Base-by-base conservation (phyloP, 345 rosid species). In the Murraya paniculata region DNA sequence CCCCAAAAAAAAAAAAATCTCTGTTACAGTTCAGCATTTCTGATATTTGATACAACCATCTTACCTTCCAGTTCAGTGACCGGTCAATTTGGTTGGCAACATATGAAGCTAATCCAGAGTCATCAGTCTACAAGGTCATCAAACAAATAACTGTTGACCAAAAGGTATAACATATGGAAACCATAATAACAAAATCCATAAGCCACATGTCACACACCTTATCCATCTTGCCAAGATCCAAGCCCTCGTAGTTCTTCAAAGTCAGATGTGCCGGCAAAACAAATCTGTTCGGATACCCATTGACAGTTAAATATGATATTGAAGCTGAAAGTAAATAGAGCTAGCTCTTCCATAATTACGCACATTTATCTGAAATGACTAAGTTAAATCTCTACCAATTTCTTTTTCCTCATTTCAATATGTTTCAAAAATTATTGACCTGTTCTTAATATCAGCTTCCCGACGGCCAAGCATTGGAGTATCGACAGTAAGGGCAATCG, bases 381-480 rank as follows among this genome's bases (percentile, higher is more conserved):
- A 38, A 24, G 18, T 25, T 55, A 81, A 50, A 78, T 70, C 33
- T 16, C 38, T 7, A 1, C 19, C 9, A 70, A 48, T 5, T n/a
- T 59, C 21, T 36, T 33, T 11, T 62, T 66, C 35, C 35, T 10
- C 69, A 21, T 31, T 41, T 39, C 13, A 36, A 27, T 35, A 68
- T 57, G 41, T 58, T 55, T 38, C 27, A 68, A 36, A 28, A 61
- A 36, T 30, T 59, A n/a, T 74, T 84, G 25, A 93, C 99, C 97
- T 89, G 87, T 93, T 95, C 88, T 93, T 95, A 86, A 95, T 95
- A 85, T 93, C 98, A 28, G 98, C 87, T 83, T 95, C 99, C 78
- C 99, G 87, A 24, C 98, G 96, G 45, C 99, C 99, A 33, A 95
- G 97, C 85, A 91, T 87, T 55, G 99, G 99, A 68, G 97, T 93